phyloP scores from a whole-genome alignment of 2,329 filamentous ascomycete species.

The Cephalotrichum gorgonifer region DNA sequence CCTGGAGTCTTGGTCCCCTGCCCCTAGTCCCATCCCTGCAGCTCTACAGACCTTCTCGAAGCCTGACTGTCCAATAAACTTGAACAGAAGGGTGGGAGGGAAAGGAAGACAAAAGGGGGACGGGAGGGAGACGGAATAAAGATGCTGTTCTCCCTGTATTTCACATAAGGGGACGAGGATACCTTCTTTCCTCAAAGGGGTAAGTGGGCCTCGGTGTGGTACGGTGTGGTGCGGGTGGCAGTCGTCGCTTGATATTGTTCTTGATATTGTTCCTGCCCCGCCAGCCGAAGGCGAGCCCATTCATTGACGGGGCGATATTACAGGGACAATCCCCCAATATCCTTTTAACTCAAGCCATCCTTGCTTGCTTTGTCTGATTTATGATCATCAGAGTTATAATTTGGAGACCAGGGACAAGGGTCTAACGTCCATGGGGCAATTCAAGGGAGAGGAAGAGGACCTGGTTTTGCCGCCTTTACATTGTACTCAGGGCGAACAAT shows the following conservation, averaged over 20 bases:
- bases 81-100: too few species aligned
- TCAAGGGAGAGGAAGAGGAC: background rate
- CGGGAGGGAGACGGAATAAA: background rate
- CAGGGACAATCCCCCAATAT: background rate
- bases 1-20: background rate
- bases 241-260: conserved; percentile 6
- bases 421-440: too few species aligned
- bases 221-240: too few species aligned
- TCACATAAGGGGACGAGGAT: too few species aligned
- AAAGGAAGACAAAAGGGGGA: background rate
- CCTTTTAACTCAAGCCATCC: background rate
- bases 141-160: background rate
- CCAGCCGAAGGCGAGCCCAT: background rate
- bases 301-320: too few species aligned
- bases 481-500: conserved; percentile 10
- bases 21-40: background rate
- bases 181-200: background rate
- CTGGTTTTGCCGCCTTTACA: conserved; percentile 11
- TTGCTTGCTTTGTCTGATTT: background rate
- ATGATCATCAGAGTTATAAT: background rate
- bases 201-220: background rate
- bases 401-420: too few species aligned
- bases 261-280: conserved; percentile 4
- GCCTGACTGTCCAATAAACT: too few species aligned
- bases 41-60: background rate